These are phyloP conservation scores for Fraxinus paxiana DNA, from an alignment of 305 asterid species.

Conservation along the genomic window DNA sequence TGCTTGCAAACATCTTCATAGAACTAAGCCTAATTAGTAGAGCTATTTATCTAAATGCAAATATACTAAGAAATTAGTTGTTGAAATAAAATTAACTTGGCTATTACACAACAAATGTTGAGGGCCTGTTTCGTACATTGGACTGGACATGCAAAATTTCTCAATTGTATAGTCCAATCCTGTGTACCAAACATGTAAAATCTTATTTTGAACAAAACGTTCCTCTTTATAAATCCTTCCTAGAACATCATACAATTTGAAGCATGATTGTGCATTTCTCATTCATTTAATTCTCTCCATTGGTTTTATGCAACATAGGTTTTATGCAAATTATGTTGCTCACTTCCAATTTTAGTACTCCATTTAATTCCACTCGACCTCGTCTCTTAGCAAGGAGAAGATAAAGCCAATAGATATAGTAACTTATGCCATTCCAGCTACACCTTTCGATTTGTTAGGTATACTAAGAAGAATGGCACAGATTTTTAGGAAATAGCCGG, in stretches of 20 bases:
- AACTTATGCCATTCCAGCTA: neutral
- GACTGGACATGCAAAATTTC: neutral
- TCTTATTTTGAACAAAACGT: neutral
- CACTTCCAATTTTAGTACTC: neutral
- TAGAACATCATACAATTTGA: neutral
- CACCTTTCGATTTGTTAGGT: neutral
- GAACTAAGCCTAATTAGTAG: neutral
- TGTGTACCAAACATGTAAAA: neutral
- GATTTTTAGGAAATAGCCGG: neutral
- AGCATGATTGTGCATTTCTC: neutral
- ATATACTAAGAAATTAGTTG: neutral
- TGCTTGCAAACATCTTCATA: neutral
- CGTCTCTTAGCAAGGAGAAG: neutral
- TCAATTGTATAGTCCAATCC: neutral
- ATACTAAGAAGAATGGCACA: neutral
- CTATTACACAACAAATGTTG: neutral
- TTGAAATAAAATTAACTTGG: neutral
- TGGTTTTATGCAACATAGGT: neutral
- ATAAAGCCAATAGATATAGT: neutral
- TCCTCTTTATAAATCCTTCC: neutral
- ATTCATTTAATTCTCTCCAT: neutral
- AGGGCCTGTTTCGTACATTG: neutral
- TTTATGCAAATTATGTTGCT: neutral
- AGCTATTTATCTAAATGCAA: neutral
- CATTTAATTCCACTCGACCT: neutral